Base-by-base conservation (phyloP, 306 rosid genomes). In the Hylodesmum podocarpum region DNA sequence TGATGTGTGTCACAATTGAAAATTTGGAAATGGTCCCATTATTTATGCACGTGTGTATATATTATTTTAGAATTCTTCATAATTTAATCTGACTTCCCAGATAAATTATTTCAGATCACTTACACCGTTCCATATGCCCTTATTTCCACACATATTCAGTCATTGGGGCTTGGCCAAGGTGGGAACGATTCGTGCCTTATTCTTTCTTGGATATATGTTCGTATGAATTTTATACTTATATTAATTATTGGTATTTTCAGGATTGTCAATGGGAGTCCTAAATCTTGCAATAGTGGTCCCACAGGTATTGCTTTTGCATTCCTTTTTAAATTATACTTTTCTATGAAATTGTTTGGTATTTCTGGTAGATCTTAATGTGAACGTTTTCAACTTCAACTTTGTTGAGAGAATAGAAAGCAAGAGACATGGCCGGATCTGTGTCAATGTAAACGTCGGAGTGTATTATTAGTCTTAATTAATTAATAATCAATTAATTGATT, bases 101-200 rank as follows among this genome's bases (percentile, higher is more conserved):
- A 54, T 71, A 72, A 49, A 29, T 87, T 77, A 44, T 91, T 87
- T 84, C 97, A 92, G 97, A 89, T 92, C 82, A 90, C 97, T 73
- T 92, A 92, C 85, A 89, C 98, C 71, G 93, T 89, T 85, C 98
- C 97, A 25, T 96, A 93, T 84, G 98, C 99, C 63, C 83, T 92
- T 84, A 78, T 91, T 70, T 91, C 96, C 66, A 65, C 94, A 1
- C 94, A 90, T 53, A 91, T 91, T 19, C 97, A 92, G 78, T 79
- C 98, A 83, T 79, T 95, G 87, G 98, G 97, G 68, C 97, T 89
- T 44, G 99, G 97, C 67, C 96, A 92, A 91, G 97, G 99, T 92
- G 68, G 72, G 88, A 40, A 63, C 9, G 50, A 41, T 54, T 43
- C 71, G 19, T 24, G 65, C 43, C 64, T 46, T 62, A 34, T 76